Evolutionary conservation across 768 basidiomycete species (phyloP), one percentile per base, ranked within the genome.

Genomic region (Cubamyces lactineus): DNA sequence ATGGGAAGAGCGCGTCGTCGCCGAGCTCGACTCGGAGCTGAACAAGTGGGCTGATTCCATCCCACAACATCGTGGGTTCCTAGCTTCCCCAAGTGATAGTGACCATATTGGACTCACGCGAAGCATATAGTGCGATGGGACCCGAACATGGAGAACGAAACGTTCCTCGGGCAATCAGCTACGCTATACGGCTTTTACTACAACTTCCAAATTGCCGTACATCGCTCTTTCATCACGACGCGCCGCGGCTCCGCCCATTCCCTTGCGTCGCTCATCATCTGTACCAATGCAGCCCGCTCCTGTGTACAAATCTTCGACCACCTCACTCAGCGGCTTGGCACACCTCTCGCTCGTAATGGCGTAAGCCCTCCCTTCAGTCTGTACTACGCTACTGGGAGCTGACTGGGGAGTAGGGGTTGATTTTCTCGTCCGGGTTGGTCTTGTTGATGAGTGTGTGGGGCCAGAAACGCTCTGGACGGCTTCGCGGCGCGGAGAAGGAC

Each of bases 251-350:
- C 79, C 0, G 70, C 75, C 3, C 69, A 82, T 24, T 76, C 79
- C 0, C 82, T 86, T 64, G 85, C 76, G 70, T 87, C 91, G 0
- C 78, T 94, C 40, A 89, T 90, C 0, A 92, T 94, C 55, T 94
- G 92, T 71, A 86, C 88, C 16, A 94, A 94, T 61, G 86, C 93
- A 0, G 89, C 93, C 1, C 79, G 91, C 7, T 90, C 89, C 0
- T 87, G 83, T 61, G 83, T 83, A 45, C 89, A 88, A 69, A 81
- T 94, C 26, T 72, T 90, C 16, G 89, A 92, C 63, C 75, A 84
- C 2, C 80, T 83, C 48, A 43, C 30, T 26, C 54, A 59, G 43
- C 56, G 57, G 17, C 42, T 39, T 15, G 57, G 57, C 28, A 57
- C n/a, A 13, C 45, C 55, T 17, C 16, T 46, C 6, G 28, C 30